Evolutionary conservation across 2,329 filamentous ascomycete species (phyloP), one percentile per base, ranked within the genome.

Genomic region (Cordyceps militaris): DNA sequence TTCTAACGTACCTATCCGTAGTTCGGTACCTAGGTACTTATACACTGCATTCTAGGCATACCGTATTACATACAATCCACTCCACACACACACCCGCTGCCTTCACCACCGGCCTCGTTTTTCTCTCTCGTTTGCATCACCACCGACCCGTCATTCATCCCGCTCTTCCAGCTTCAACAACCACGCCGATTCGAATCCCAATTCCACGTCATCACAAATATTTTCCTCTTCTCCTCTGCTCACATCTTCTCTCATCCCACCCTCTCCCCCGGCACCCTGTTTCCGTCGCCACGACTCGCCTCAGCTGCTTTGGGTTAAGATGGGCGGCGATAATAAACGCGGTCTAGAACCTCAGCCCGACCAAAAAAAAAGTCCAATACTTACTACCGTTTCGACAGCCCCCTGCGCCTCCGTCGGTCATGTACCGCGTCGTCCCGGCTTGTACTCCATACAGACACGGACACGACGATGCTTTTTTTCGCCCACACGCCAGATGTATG

Each of bases 281-380:
- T 21, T 40, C 42, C 42, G 43, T 54, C 21, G 21, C 51, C 51
- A 40, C 51, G 30, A 32, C 46, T 50, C 36, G 21, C 24, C 47
- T 53, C 32, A 26, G 43, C 50, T 54, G 50, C 50, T 47, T 58
- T 54, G 11, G 50, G 49, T 53, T 49, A 58, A 54, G 50, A 58
- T 58, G 40, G 56, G 56, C 56, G 34, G 23, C 49, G 32, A 50
- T 57, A 51, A 50, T 48, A 40, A 53, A 47, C 43, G 40, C 43
- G 56, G 56, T 58, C 56, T 58, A 52, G 56, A 58, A 58, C 56
- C 56, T 58, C 56, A 53, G 56, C 48, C 56, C 48, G 43, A 23
- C n/a, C n/a, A 30, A 48, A 32, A 42, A 48, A 40, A 54, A 47
- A 47, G 44, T 40, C 44, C 44, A 42, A 56, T 56, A 56, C 44